Conservation (phyloP, 2,329 filamentous ascomycete species). For the Sphaerulina populicola region DNA sequence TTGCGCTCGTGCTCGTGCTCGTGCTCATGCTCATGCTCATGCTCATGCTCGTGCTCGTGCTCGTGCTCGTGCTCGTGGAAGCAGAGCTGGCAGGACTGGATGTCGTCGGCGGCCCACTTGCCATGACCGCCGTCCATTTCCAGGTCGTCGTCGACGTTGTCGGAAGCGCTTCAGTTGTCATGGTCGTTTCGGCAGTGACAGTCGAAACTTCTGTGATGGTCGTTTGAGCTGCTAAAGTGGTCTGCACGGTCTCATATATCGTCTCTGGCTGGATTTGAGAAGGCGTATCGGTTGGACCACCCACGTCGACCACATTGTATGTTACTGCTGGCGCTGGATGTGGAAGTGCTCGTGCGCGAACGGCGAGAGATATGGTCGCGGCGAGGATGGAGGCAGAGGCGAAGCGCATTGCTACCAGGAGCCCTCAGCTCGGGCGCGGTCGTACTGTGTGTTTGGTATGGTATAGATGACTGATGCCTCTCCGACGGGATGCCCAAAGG, state of each 20-base stretch:
- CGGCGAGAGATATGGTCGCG: conserved; percentile 21
- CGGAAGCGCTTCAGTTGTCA: conserved; percentile 1
- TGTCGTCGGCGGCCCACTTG: background rate
- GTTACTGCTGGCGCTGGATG: conserved; percentile 21
- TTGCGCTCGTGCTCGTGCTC: background rate
- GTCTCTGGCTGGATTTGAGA: conserved; percentile 14
- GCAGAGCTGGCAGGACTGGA: background rate
- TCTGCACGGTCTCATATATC: conserved; percentile 22
- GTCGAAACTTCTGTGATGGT: conserved; percentile 10
- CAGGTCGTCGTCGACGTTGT: conserved; percentile 5
- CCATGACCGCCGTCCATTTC: conserved; percentile 2
- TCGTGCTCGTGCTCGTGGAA: background rate
- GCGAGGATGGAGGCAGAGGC: conserved; percentile 10
- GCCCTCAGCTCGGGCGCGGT: background rate
- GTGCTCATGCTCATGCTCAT: no score
- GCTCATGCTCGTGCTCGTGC: background rate
- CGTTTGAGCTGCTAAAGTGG: conserved; percentile 10
- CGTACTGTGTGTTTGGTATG: background rate
- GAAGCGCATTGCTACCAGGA: conserved; percentile 12
- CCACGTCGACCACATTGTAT: conserved; percentile 30
- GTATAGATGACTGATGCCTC: background rate
- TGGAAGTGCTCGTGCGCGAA: conserved; percentile 24
- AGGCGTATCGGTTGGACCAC: conserved; percentile 15
- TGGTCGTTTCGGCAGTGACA: background rate
- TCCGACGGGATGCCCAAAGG: background rate